Evolutionary conservation across 805 yeast genomes (phyloP).

Genomic region (Komagataella phaffii): DNA sequence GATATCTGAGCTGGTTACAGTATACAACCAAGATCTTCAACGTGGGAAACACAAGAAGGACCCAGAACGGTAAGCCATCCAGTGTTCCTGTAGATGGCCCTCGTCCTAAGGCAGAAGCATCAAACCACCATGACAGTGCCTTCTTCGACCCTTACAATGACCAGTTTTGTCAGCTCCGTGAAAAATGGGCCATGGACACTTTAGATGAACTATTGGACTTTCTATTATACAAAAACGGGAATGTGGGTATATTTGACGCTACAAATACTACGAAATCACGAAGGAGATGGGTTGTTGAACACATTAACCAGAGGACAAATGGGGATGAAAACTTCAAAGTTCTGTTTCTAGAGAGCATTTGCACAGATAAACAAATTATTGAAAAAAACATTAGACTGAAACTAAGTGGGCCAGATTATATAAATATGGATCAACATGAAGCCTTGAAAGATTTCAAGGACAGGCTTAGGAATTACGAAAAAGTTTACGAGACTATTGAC

Average conservation of each 20-base stretch:
- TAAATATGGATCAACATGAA: conserved; percentile 63
- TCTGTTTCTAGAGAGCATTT: conserved; percentile 58
- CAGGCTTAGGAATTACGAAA: conserved; percentile 71
- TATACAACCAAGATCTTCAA: conserved; percentile 55
- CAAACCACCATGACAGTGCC: conserved; percentile 18
- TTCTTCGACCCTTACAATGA: conserved; percentile 30
- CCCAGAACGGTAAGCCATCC: conserved; percentile 30
- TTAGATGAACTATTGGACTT: conserved; percentile 28
- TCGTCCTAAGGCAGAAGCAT: conserved; percentile 5
- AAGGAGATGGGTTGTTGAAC: conserved; percentile 24
- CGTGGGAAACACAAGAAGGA: conserved; percentile 63
- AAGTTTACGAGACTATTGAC: conserved; percentile 83
- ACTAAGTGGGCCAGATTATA: conserved; percentile 88
- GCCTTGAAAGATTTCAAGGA: conserved; percentile 77
- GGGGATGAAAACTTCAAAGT: conserved; percentile 18
- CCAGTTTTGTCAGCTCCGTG: conserved; percentile 29
- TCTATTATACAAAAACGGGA: conserved; percentile 25
- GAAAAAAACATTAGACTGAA: conserved; percentile 79
- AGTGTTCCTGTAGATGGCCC: conserved; percentile 22
- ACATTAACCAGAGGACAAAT: conserved; percentile 19
- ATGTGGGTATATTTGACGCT: conserved; percentile 48
- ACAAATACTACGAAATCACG: conserved; percentile 39
- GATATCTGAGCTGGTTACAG: conserved; percentile 47
- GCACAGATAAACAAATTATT: conserved; percentile 67
- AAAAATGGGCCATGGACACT: conserved; percentile 38